A percentile compares a stretch with the other conserved stretches of the same genome.
These are phyloP conservation scores for Penicillium macrosclerotiorum DNA, from an alignment of 495 filamentous ascomycete species.

Conservation along the genomic window DNA sequence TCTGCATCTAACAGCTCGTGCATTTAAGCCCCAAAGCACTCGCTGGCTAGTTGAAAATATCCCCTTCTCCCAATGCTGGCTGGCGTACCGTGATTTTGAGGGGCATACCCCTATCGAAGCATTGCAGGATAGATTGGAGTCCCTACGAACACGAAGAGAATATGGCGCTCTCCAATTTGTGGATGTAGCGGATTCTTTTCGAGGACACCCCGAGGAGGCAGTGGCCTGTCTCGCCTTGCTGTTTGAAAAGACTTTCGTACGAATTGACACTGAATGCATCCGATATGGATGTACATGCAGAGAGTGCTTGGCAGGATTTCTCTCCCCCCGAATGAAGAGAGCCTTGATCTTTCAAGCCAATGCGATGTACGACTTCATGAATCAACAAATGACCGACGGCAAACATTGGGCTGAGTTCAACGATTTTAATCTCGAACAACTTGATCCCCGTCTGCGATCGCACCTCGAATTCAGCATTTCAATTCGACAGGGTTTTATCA, in stretches of 20 bases:
- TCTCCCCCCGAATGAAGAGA: constrained; percentile 31
- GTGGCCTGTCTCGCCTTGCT: constrained; percentile 25
- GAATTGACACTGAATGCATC: constrained; percentile 14
- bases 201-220: constrained; percentile 22
- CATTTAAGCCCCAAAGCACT: no score
- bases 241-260: constrained; percentile 8
- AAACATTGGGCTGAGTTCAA: constrained; percentile 13
- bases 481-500: constrained; percentile 24
- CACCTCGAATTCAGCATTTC: constrained; percentile 31
- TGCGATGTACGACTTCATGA: constrained; percentile 10
- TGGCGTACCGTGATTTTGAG: constrained; percentile 25
- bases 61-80: no score
- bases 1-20: no score
- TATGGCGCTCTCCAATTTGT: constrained; percentile 1
- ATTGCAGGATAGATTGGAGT: constrained; percentile 20
- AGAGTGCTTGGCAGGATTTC: constrained; percentile 29
- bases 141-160: constrained; percentile 14
- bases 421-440: constrained; percentile 11
- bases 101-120: constrained; percentile 28
- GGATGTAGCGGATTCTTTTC: constrained; percentile 23
- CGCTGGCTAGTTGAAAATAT: no score
- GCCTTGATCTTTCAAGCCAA: constrained; percentile 22
- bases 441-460: constrained; percentile 21
- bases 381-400: constrained; percentile 16
- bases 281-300: constrained; percentile 30